Evolutionary conservation across 139 green algal species (phyloP).

Genomic region (Chlorella sp.): DNA sequence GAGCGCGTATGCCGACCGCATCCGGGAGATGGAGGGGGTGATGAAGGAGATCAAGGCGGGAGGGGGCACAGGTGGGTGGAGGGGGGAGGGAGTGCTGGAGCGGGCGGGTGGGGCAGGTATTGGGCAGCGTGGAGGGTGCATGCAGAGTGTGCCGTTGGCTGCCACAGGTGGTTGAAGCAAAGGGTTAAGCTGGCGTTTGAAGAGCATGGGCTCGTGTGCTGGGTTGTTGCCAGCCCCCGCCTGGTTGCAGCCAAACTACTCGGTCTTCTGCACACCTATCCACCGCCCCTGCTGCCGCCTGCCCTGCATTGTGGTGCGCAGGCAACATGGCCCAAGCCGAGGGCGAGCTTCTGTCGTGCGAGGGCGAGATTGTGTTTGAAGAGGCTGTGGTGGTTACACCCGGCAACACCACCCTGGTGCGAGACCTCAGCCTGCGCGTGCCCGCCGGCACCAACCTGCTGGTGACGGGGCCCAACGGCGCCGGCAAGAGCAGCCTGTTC

Average conservation of each 20-base stretch:
- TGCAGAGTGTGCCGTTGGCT: not conserved
- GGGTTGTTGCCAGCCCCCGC: too few species aligned
- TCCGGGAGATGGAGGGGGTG: constrained; percentile 57
- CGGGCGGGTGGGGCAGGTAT: not conserved
- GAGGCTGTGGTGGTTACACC: constrained; percentile 74
- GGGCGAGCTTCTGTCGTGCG: constrained; percentile 30
- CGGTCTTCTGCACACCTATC: too few species aligned
- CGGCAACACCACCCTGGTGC: constrained; percentile 61
- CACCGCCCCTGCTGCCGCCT: too few species aligned
- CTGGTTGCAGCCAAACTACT: too few species aligned
- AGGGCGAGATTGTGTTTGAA: constrained; percentile 75
- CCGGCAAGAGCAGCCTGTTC: constrained; percentile 72
- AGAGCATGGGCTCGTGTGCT: too few species aligned
- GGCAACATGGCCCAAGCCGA: not conserved
- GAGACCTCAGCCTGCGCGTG: constrained; percentile 64
- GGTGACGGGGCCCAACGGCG: constrained; percentile 77
- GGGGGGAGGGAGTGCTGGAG: not conserved
- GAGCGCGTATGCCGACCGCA: constrained; percentile 67
- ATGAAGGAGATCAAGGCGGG: constrained; percentile 38
- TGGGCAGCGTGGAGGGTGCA: not conserved
- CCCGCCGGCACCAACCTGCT: constrained; percentile 79
- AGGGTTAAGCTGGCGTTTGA: too few species aligned
- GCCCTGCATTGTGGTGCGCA: not conserved
- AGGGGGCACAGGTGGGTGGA: constrained; percentile 6
- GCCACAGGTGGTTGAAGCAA: too few species aligned